A percentile compares a stretch with the other conserved stretches of the same genome.
Evolutionary conservation across 805 yeast genomes (phyloP).

Genomic region (Teunomyces funiuensis): DNA sequence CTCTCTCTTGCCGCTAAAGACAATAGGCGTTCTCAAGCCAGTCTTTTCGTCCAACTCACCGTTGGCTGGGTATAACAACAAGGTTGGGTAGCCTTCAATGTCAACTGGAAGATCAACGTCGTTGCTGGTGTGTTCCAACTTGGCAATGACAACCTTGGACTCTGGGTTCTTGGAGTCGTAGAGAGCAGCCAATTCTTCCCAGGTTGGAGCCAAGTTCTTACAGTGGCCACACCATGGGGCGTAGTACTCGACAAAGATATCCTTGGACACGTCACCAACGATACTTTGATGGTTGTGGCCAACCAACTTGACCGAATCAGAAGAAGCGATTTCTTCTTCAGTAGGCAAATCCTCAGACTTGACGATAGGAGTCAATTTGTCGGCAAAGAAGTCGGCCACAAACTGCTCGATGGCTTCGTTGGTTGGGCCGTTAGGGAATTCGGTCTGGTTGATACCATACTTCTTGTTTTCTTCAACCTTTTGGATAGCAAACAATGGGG

Average conservation of each 20-base stretch:
- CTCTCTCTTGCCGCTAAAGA: slow-evolving; percentile 70
- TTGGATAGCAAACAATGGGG: slow-evolving; percentile 88
- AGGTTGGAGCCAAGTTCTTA: slow-evolving; percentile 84
- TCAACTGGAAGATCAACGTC: slow-evolving; percentile 71
- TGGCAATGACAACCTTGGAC: slow-evolving; percentile 69
- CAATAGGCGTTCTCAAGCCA: slow-evolving; percentile 52
- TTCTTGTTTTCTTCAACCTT: slow-evolving; percentile 66
- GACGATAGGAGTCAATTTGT: slow-evolving; percentile 66
- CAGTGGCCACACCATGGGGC: slow-evolving; percentile 99
- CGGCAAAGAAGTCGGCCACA: slow-evolving; percentile 61
- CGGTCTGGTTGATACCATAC: slow-evolving; percentile 70
- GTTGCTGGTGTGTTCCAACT: slow-evolving; percentile 85
- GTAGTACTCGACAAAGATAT: slow-evolving; percentile 84
- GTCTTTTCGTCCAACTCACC: slow-evolving; percentile 42
- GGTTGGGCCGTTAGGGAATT: slow-evolving; percentile 46
- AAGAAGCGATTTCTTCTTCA: slow-evolving; percentile 58
- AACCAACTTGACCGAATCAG: slow-evolving; percentile 72
- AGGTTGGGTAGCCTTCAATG: slow-evolving; percentile 89
- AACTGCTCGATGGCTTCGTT: slow-evolving; percentile 54
- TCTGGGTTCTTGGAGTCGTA: slow-evolving; percentile 51
- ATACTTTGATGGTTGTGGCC: slow-evolving; percentile 78
- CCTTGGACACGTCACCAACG: slow-evolving; percentile 56
- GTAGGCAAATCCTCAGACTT: slow-evolving; percentile 89
- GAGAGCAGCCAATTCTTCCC: slow-evolving; percentile 79
- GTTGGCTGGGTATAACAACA: slow-evolving; percentile 83